These are phyloP conservation scores for Liquidambar formosana DNA, from an alignment of 164 flowering plant genomes.

Conservation along the genomic window DNA sequence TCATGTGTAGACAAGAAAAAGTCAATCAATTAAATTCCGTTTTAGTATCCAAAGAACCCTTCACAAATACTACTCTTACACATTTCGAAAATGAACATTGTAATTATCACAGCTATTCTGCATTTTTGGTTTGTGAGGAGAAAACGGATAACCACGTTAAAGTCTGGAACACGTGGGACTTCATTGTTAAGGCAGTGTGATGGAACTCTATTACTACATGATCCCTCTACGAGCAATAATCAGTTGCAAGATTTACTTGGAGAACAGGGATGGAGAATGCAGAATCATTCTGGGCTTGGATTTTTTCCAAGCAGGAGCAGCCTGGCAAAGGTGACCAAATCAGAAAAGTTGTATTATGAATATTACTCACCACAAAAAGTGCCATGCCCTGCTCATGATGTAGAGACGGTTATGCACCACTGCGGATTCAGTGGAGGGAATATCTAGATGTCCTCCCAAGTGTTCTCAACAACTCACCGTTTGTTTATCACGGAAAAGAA, in stretches of 20 bases:
- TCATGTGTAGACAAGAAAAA: constrained; percentile 13
- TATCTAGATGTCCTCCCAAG: constrained; percentile 33
- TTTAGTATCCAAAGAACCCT: constrained; percentile 18
- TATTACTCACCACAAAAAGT: constrained; percentile 17
- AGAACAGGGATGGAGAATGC: constrained; percentile 18
- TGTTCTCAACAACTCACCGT: constrained; percentile 51
- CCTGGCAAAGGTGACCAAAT: constrained; percentile 9
- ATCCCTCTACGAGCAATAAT: constrained; percentile 26
- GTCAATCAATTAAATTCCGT: constrained; percentile 11
- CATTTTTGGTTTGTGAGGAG: constrained; percentile 23
- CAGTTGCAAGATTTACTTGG: constrained; percentile 22
- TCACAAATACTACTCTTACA: constrained; percentile 9
- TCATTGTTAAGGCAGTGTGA: constrained; percentile 20
- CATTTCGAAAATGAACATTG: constrained; percentile 8
- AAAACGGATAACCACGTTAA: constrained; percentile 10
- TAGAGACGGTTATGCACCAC: constrained; percentile 43
- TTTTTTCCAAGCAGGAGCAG: constrained; percentile 19
- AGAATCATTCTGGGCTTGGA: constrained; percentile 18
- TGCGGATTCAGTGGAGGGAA: constrained; percentile 36
- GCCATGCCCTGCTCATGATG: constrained; percentile 26
- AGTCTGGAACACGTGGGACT: constrained; percentile 15
- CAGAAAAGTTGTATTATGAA: constrained; percentile 20
- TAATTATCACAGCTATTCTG: no score
- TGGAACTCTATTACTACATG: constrained; percentile 14
- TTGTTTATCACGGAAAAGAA: constrained; percentile 39